Base-by-base conservation (phyloP, 108 stramenopile species). In the Pseudonitzschia pungens region DNA sequence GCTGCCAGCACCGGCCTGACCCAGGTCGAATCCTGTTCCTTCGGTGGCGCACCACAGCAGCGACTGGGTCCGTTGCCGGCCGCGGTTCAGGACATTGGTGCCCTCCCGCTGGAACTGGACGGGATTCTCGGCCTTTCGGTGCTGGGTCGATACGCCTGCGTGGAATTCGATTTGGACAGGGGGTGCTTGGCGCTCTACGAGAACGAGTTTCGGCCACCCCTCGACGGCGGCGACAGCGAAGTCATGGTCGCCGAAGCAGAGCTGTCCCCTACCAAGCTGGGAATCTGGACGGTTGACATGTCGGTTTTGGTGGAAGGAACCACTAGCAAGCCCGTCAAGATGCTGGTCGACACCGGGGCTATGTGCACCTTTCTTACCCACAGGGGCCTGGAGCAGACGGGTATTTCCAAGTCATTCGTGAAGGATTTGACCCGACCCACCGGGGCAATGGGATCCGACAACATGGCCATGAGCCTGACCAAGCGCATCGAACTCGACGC, bases 61-160 rank as follows among this genome's bases (percentile, higher is more conserved):
- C 9, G 36, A 41, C 27, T 36, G n/a, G 82, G 79, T 2, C 73
- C 78, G 4, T 22, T 85, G 24, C 81, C 81, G 8, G 89, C 87
- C 1, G 92, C 88, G 7, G 81, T 86, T 0, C 88, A 89, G 72
- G 89, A 93, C 66, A 89, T 91, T 42, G 88, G 85, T 29, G 89
- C 84, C 5, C 54, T 93, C n/a, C 89, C 92, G 9, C 48, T 50
- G 6, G 74, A 69, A 16, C 32, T 93, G 53, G 92, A 93, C 68
- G 92, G 92, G 6, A 93, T 93, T 54, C 68, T 90, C 27, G 92
- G 92, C n/a, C 69, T 93, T 12, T 89, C 89, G 11, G 89, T 93
- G 66, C 75, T 93, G 21, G 69, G 62, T 40, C 78, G 84, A 48
- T 93, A 84, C 81, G 77, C 73, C 8, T 70, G 71, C 22, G 75